Evolutionary conservation across 2,329 filamentous ascomycete genomes (phyloP).

Genomic region (Penicillium griseofulvum): DNA sequence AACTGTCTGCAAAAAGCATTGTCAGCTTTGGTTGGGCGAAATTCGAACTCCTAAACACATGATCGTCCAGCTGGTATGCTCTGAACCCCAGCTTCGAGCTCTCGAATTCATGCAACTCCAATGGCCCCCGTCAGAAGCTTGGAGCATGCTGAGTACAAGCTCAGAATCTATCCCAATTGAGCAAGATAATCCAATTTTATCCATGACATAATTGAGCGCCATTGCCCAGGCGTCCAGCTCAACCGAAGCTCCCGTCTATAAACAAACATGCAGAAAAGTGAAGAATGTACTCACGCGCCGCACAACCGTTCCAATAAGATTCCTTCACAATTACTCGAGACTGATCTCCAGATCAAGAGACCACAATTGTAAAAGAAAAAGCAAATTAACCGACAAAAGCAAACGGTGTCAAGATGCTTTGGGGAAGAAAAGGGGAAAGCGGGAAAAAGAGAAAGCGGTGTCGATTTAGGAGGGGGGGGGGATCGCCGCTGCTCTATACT

Average conservation of each 20-base stretch:
- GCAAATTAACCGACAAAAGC: conserved; percentile 14
- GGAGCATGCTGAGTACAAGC: background rate
- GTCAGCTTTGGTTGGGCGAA: background rate
- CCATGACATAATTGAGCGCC: background rate
- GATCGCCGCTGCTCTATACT: conserved; percentile 21
- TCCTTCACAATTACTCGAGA: background rate
- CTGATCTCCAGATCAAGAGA: conserved; percentile 11
- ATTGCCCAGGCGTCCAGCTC: background rate
- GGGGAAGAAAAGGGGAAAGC: conserved; percentile 20
- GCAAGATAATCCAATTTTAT: background rate
- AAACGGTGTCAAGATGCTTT: background rate
- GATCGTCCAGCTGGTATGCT: background rate
- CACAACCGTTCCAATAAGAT: background rate
- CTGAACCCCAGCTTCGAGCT: background rate
- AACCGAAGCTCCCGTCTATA: conserved; percentile 2
- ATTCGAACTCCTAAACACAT: background rate
- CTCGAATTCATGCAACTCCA: background rate
- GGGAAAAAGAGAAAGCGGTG: conserved; percentile 25
- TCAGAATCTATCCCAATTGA: background rate
- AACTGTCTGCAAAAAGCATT: background rate
- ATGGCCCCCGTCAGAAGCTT: background rate
- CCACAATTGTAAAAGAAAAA: conserved; percentile 13
- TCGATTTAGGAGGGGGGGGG: conserved; percentile 17
- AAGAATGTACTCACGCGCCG: conserved; percentile 19
- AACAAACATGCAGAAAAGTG: background rate